Percentiles rank a stretch among this genome's conserved stretches.
phyloP scores from a whole-genome alignment of 352 stramenopile genomes.

The Globisporangium cystogenes region DNA sequence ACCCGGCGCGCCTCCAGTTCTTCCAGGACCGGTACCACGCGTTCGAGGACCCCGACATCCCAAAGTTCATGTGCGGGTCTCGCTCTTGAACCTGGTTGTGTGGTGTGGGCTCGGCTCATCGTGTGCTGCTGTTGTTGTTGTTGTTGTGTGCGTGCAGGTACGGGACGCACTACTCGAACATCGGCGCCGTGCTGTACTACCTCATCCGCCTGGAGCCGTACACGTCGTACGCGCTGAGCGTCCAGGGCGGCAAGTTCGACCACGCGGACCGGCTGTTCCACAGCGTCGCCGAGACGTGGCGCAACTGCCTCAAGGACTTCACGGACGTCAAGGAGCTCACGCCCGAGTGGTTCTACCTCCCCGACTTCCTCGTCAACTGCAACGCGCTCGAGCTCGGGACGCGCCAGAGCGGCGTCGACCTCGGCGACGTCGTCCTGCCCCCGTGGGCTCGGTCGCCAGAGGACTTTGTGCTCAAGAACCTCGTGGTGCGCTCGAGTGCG shows the following conservation, averaged over 20 bases:
- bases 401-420: constrained; percentile 68
- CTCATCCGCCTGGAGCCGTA: constrained; percentile 99
- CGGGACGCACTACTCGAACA: constrained; percentile 86
- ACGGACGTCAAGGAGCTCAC: constrained; percentile 93
- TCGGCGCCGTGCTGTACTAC: constrained; percentile 98
- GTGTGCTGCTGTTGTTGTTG: background rate
- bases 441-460: constrained; percentile 79
- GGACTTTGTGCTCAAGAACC: constrained; percentile 85
- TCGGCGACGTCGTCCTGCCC: constrained; percentile 95
- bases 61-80: constrained; percentile 76
- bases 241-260: constrained; percentile 96
- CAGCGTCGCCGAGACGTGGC: constrained; percentile 87
- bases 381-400: constrained; percentile 82
- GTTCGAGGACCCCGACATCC: constrained; percentile 85
- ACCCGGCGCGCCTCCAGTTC: constrained; percentile 88
- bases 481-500: constrained; percentile 69
- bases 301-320: constrained; percentile 84
- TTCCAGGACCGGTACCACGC: constrained; percentile 93
- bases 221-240: constrained; percentile 89
- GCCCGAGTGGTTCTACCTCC: constrained; percentile 93
- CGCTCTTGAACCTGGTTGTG: no score
- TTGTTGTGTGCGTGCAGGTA: constrained; percentile 40
- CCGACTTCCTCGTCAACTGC: constrained; percentile 87
- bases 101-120: background rate
- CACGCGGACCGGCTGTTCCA: constrained; percentile 92